Base-by-base conservation (phyloP, 140 eudicot genomes). In the Anethum foeniculum region DNA sequence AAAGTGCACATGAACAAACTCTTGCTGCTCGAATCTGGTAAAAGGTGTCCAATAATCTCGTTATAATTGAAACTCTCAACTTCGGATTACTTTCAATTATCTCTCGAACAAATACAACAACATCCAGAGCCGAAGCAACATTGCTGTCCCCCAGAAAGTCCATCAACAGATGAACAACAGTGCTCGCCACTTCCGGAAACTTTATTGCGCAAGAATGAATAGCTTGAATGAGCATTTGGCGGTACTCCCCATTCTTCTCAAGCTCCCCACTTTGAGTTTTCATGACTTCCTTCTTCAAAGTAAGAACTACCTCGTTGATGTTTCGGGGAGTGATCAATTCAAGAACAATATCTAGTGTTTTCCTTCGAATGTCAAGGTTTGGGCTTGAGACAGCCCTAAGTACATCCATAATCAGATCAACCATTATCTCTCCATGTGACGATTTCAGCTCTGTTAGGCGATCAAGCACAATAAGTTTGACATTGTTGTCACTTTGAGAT, bases 171-270 rank as follows among this genome's bases (percentile, higher is more conserved):
- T 87, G 91, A 9, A 90, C 91, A 76, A 90, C 94, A 11, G 91
- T 88, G 86, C 90, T 79, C 32, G 94, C 94, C 54, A 90, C 91
- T 85, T 88, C 91, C 4, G 94, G 96, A 69, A 90, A 90, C 81
- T 87, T 90, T 41, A 90, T 82, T 2, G 93, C 96, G 67, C 96
- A 90, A 19, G 90, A 86, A 87, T 88, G 96, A 77, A 88, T 90
- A 38, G 96, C 96, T 84, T 90, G 96, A 72, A 88, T 88, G 52
- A 90, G 88, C 96, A 90, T 85, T 75, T 90, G 96, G 52, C 90
- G 85, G 54, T 88, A 90, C 79, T 90, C 91, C 5, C 88, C 96
- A 62, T 85, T 88, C 83, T 91, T 89, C 87, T 87, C 96, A 46
- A 86, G 86, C 83, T 89, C 92, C 30, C 82, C 92, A 82, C 86